Base-by-base conservation (phyloP, 768 basidiomycete species). In the Leccinum sublutescens region DNA sequence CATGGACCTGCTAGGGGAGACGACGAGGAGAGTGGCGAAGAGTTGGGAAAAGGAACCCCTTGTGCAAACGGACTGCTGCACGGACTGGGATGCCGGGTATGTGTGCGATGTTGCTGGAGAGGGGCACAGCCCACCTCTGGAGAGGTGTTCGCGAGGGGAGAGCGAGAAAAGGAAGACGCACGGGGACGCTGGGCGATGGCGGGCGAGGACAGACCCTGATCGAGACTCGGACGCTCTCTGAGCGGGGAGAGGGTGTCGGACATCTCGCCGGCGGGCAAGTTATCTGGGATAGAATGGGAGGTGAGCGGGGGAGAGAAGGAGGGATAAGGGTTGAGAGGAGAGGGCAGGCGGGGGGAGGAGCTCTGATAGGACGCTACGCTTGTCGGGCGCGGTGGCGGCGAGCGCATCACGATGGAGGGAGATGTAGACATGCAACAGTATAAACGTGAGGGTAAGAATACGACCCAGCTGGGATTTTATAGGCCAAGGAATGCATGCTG, bases 301-400 rank as follows among this genome's bases (percentile, higher is more conserved):
- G 21, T n/a, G 40, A 40, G n/a, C 40, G 48, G 48, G 15, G 57
- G 55, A 47, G 54, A 45, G 27, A 62, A 61, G 12, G 57, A 52
- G 21, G 56, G 55, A 49, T 66, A 57, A 1, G 68, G 68, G 15
- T 68, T 68, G 19, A 72, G 60, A 48, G 66, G 72, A 12, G 68
- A 74, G 5, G 73, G 55, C 12, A 62, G 63, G 33, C 63, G 62
- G 6, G 65, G 56, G 1, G 67, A 60, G 51, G 60, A 51, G 4
- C 12, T 57, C 25, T 68, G 60, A 52, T 47, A 52, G 14, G 59
- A 61, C 59, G 55, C 33, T 5, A 12, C 15, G 40, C 55, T 58
- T 27, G 54, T 12, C 17, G 56, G 55, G 52, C 64, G 64, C 40
- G 67, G 62, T 15, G 62, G 50, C 11, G 45, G 45, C 45, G 45